Evolutionary conservation across 169 alveolate genomes (phyloP), one percentile per base, ranked within the genome.

Genomic region (Cryptosporidium tyzzeri): DNA sequence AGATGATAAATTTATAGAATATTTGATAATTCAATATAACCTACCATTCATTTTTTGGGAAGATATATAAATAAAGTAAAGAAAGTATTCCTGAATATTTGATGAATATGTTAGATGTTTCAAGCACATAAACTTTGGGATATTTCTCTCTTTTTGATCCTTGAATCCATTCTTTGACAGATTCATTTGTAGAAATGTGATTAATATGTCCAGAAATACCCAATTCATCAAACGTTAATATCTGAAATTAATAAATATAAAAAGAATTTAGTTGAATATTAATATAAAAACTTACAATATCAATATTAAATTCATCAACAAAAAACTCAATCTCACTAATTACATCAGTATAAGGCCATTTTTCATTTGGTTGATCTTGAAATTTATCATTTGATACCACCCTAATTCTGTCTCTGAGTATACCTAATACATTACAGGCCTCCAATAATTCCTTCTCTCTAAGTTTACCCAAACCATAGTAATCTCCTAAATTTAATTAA

Each of bases 141-240:
- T 62, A 62, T 3, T 14, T 48, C 2, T 41, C 53, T 61, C 89
- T 61, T 5, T 29, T 41, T 4, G 89, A 80, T 16, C 41, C 53
- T 4, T 62, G 29, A 59, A 44, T 26, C 75, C 89, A 62, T 33
- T 44, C 37, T 62, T 18, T 61, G 62, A 80, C 35, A 37, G 89
- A 29, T 26, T 80, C 75, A 65, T 80, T 41, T 10, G 59, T 67
- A 10, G 89, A 80, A 9, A 80, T 80, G 50, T 80, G 89, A 33
- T 80, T 80, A 26, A 65, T 37, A 41, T 80, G 89, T 44, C 70
- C 41, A 33, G 89, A 80, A 12, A 80, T 21, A n/a, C 89, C 89
- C 48, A 41, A 80, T 21, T 65, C 73, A 44, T 80, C 89, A 62
- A 80, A 80, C 18, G 89, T 80, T 21, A 80, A 3, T 62, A 80